Base-by-base conservation (phyloP, 139 green algal species). In the Marvania coccoides region DNA sequence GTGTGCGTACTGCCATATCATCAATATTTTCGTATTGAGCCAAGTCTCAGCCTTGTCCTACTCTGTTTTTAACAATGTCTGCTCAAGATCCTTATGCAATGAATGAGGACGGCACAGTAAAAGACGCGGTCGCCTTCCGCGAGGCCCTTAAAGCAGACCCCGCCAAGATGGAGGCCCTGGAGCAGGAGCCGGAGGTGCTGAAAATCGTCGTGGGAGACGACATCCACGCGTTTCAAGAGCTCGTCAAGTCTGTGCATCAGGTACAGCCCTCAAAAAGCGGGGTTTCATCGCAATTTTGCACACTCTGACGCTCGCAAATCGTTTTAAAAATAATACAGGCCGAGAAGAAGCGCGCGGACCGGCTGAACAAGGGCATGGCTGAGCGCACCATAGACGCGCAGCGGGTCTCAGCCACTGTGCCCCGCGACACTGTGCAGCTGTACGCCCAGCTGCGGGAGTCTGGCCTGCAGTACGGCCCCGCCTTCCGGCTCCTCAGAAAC, bases 311-410 rank as follows among this genome's bases (percentile, higher is more conserved):
- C 40, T 9, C 39, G 29, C 63, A 53, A 3, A 3, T 46, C 4
- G 33, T n/a, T 55, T 6, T 55, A 31, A 33, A 58, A 10, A 28
- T 4, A 47, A 65, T 35, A 5, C 75, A 91, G 85, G 74, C 76
- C 2, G 85, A 95, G 69, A 78, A 86, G 67, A 76, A 79, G 36
- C 67, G 74, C 2, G 19, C 54, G 2, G 67, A 90, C 30, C 56
- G 63, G 12, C 8, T 39, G 3, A 61, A 74, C 14, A 69, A 74
- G 15, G 63, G 72, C 9, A 79, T 89, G 75, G 61, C 82, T 0
- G 88, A 96, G 70, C 73, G 89, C 9, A 91, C 70, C n/a, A 92
- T 94, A 23, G 89, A 96, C 60, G 89, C 89, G 3, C 89, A 95
- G 71, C 65, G 89, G 8, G 87, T 83, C 2, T 87, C 77, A 26